Base-by-base conservation (phyloP, 2,329 filamentous ascomycete genomes). In the Gnomoniopsis smithogilvyi region DNA sequence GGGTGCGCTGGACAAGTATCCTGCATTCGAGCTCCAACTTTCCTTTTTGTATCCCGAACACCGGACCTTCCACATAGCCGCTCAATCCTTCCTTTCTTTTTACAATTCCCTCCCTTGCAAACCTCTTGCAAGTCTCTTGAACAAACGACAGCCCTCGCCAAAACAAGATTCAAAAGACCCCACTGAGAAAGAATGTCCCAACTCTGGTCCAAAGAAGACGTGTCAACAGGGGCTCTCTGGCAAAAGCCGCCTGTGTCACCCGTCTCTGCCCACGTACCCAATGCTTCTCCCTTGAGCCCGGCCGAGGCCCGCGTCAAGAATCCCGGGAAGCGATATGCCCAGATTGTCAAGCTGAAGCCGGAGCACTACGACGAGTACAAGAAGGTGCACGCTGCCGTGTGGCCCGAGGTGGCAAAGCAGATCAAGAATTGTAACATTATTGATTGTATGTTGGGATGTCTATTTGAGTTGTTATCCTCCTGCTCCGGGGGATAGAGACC, bases 391-490 rank as follows among this genome's bases (percentile, higher is more conserved):
- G 85, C 84, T 7, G 80, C 80, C 4, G 88, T 92, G 0, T 94
- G 90, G 90, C 89, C 89, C 6, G 88, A 90, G 66, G 89, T 95
- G 1, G 74, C 91, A 36, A 80, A 85, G 70, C 88, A 92, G 74
- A 92, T 94, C 68, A 85, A 87, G 69, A 83, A 87, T 45, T 90
- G 86, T 70, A 89, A 89, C 64, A 90, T 94, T 60, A 75, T 79
- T 62, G 90, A 94, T 68, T 94, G 85, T 88, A 73, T 62, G 79
- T 73, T 51, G 11, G n/a, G n/a, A n/a, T n/a, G n/a, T n/a, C 17
- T 19, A n/a, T 22, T 6, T 33, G 36, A 21, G 12, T 33, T 54
- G 36, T 45, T 53, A 51, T 34, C 24, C 36, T 46, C 12, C 53
- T 41, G 49, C n/a, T 26, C 26, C n/a, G 24, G 10, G 17, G 45